Conservation (phyloP, 2,329 filamentous ascomycete genomes). For the Xylariaceae sp. region DNA sequence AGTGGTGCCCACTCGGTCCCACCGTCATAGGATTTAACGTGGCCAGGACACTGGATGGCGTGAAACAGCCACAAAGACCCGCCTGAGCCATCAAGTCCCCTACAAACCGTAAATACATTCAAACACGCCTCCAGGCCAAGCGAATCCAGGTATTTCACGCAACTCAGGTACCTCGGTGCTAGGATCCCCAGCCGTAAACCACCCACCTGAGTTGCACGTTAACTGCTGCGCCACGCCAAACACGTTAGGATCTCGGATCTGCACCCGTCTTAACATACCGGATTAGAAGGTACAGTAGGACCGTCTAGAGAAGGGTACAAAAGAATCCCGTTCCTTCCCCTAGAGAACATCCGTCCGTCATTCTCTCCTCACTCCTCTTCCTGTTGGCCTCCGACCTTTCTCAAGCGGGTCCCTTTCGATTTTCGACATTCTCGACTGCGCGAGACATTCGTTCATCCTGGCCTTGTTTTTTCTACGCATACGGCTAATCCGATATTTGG, state of each 20-base stretch:
- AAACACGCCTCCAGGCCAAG: no score
- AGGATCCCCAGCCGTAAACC: not conserved
- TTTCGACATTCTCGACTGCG: slow-evolving; percentile 13
- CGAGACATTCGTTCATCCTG: not conserved
- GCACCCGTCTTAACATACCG: slow-evolving; percentile 12
- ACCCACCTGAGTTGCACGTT: not conserved
- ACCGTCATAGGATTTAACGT: no score
- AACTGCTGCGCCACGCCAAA: slow-evolving; percentile 29
- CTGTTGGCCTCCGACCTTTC: not conserved
- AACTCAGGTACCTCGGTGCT: slow-evolving; percentile 7
- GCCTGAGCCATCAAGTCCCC: no score
- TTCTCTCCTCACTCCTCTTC: slow-evolving; percentile 10
- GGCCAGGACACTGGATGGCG: no score
- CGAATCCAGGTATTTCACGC: slow-evolving; percentile 1
- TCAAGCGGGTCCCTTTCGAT: not conserved
- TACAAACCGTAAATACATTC: no score
- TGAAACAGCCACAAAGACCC: no score
- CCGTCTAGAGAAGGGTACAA: slow-evolving; percentile 26
- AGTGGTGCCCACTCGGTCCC: no score
- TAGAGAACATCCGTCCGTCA: not conserved
- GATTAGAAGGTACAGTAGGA: not conserved
- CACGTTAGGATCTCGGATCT: slow-evolving; percentile 18
- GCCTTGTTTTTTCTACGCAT: slow-evolving; percentile 4
- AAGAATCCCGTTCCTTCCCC: slow-evolving; percentile 24
- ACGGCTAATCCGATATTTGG: not conserved